These are phyloP conservation scores for Lepidium didymum DNA, from an alignment of 345 rosid species.

Conservation along the genomic window DNA sequence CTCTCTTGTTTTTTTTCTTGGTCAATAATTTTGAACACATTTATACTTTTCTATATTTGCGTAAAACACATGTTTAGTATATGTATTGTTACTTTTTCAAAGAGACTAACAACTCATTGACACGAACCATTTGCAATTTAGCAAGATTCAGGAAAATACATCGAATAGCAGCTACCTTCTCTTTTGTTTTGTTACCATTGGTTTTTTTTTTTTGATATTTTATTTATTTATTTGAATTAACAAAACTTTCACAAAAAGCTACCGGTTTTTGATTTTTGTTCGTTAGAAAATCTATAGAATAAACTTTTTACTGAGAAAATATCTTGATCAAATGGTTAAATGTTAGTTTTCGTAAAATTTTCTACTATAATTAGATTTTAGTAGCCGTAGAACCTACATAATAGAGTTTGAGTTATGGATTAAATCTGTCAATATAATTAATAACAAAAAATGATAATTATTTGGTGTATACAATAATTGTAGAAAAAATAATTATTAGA, in stretches of 20 bases:
- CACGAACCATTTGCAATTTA: conserved; percentile 8
- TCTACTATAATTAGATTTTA: background rate
- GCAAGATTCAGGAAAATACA: conserved; percentile 1
- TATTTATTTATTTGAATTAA: background rate
- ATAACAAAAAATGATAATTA: background rate
- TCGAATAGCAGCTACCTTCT: background rate
- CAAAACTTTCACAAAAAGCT: too few relatives aligned
- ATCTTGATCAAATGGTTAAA: too few relatives aligned
- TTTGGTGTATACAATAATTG: background rate
- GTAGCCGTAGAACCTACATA: too few relatives aligned
- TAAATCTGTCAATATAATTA: background rate
- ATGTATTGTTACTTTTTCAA: background rate
- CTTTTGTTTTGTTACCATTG: background rate
- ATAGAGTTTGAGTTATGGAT: too few relatives aligned
- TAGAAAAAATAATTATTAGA: background rate
- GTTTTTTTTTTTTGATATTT: background rate
- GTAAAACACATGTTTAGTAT: background rate
- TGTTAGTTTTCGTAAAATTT: too few relatives aligned
- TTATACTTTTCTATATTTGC: background rate
- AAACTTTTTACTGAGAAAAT: too few relatives aligned
- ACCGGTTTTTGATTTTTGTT: too few relatives aligned
- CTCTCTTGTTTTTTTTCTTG: background rate
- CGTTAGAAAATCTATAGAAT: too few relatives aligned
- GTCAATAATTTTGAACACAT: conserved; percentile 4
- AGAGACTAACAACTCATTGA: background rate